Evolutionary conservation across 331 rosid species (phyloP).

Genomic region (Malus hybrid): DNA sequence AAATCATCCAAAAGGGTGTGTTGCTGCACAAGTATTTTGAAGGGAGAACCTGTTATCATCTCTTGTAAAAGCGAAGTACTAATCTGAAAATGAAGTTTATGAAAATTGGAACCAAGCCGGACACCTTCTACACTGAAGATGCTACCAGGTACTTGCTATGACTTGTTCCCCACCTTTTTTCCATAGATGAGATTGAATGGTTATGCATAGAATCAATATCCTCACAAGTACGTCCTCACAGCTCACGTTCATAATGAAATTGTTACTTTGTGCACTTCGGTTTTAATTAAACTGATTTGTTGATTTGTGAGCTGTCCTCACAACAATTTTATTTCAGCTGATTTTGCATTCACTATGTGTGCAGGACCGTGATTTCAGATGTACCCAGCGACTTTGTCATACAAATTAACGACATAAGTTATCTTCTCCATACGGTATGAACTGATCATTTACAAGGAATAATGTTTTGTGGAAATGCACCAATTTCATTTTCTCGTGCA

Average conservation of each 20-base stretch:
- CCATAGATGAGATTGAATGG: not conserved
- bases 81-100: constrained; percentile 75
- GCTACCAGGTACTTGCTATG: constrained; percentile 58
- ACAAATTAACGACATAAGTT: constrained; percentile 56
- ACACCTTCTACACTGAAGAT: constrained; percentile 81
- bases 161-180: not conserved
- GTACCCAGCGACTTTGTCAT: constrained; percentile 59
- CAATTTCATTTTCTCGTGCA: not conserved
- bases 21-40: constrained; percentile 6
- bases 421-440: constrained; percentile 75
- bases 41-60: constrained; percentile 15
- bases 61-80: constrained; percentile 4
- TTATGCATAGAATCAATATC: not conserved
- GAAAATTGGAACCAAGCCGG: constrained; percentile 92
- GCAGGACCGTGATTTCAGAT: constrained; percentile 81
- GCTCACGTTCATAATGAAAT: not conserved
- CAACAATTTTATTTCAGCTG: not conserved
- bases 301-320: not conserved
- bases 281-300: not conserved
- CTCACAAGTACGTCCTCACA: not conserved
- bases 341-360: not conserved
- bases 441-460: not conserved
- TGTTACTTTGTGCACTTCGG: not conserved
- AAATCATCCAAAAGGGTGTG: constrained; percentile 4
- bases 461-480: not conserved